Conservation (phyloP, 805 yeast species). For the Metschnikowia reukaufii region DNA sequence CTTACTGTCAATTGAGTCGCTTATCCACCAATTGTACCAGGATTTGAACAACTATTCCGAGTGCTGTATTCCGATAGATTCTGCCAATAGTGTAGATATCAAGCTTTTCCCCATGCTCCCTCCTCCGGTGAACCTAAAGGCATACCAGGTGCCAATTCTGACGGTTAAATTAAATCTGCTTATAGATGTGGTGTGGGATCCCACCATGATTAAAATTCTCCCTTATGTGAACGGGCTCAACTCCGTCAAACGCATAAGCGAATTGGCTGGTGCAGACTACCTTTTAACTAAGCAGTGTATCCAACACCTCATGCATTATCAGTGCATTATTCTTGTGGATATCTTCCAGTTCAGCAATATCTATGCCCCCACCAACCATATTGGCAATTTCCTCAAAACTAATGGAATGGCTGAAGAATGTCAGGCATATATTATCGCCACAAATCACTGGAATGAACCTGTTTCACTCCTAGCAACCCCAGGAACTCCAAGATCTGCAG, state of each 20-base stretch:
- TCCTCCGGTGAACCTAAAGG: constrained; percentile 70
- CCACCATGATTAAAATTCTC: constrained; percentile 84
- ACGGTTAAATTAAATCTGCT: constrained; percentile 70
- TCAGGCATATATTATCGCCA: constrained; percentile 70
- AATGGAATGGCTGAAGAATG: constrained; percentile 78
- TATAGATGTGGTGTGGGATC: constrained; percentile 95
- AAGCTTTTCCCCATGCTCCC: constrained; percentile 88
- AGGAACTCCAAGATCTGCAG: not conserved
- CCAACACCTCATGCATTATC: constrained; percentile 87
- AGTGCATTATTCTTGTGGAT: constrained; percentile 78
- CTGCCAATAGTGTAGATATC: constrained; percentile 86
- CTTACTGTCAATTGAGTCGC: constrained; percentile 57
- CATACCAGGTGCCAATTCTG: constrained; percentile 90
- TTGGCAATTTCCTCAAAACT: constrained; percentile 60
- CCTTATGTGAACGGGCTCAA: constrained; percentile 89
- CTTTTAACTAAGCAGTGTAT: constrained; percentile 80
- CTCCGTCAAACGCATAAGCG: constrained; percentile 73
- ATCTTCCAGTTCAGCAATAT: constrained; percentile 86
- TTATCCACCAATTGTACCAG: constrained; percentile 87
- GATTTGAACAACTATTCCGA: constrained; percentile 95
- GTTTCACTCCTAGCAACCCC: constrained; percentile 5
- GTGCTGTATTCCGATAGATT: constrained; percentile 90
- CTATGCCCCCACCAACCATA: constrained; percentile 83
- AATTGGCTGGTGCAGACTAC: constrained; percentile 78
- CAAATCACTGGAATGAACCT: constrained; percentile 21